Percentiles rank a stretch among this genome's conserved stretches.
phyloP scores from a whole-genome alignment of 2,329 filamentous ascomycete genomes.

The Cladosporium sphaerospermum region DNA sequence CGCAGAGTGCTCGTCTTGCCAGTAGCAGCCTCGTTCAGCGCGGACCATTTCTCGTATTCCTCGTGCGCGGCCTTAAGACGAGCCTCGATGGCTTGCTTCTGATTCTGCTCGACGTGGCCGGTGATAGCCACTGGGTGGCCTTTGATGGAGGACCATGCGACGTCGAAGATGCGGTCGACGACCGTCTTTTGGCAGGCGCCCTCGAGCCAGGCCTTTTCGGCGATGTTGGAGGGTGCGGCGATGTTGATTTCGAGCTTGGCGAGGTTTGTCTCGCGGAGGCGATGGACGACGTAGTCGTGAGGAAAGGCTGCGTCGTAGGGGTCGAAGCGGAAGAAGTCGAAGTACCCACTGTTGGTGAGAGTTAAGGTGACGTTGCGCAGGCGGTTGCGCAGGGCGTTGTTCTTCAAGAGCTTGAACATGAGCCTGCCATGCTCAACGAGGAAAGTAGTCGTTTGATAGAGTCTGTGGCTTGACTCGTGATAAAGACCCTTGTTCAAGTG shows the following conservation, averaged over 20 bases:
- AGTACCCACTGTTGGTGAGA: constrained; percentile 17
- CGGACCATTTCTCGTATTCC: background rate
- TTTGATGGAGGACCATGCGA: constrained; percentile 19
- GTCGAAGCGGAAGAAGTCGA: constrained; percentile 22
- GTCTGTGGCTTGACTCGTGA: constrained; percentile 18
- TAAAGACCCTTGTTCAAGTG: constrained; percentile 17
- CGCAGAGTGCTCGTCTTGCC: background rate
- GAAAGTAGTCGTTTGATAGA: constrained; percentile 18
- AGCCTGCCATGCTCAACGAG: constrained; percentile 14
- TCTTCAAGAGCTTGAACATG: constrained; percentile 14
- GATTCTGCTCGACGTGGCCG: constrained; percentile 21
- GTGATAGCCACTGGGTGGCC: constrained; percentile 21
- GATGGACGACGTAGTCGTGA: background rate
- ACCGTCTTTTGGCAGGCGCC: constrained; percentile 20
- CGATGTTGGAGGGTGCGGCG: constrained; percentile 1
- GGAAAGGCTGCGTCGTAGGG: background rate
- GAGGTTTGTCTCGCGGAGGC: constrained; percentile 13
- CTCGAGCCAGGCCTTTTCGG: constrained; percentile 2
- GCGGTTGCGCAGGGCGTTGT: background rate
- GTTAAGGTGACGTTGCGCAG: constrained; percentile 21
- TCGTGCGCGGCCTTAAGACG: background rate
- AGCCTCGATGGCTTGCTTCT: constrained; percentile 20
- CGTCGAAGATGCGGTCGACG: constrained; percentile 20
- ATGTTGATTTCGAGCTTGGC: constrained; percentile 16
- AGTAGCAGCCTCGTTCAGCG: background rate